Evolutionary conservation across 108 stramenopile genomes (phyloP).

Genomic region (Schizochytrium sp.): DNA sequence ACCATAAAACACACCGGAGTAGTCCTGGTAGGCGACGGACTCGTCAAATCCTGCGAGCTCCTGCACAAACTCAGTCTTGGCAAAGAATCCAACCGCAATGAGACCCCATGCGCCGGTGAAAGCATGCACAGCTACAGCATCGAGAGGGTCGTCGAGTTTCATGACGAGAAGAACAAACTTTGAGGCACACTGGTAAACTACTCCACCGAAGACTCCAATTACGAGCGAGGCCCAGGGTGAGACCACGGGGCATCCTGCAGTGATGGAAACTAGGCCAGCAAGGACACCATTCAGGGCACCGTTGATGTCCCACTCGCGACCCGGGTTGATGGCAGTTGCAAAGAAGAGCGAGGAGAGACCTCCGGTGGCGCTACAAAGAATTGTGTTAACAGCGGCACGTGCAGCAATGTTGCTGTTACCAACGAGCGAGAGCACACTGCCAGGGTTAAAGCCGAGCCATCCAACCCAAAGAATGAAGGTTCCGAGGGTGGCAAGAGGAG

Average conservation of each 20-base stretch:
- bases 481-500: conserved; percentile 76
- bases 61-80: conserved; percentile 64
- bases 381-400: conserved; percentile 41
- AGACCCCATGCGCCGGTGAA: conserved; percentile 84
- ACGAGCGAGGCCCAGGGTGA: conserved; percentile 87
- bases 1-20: conserved; percentile 66
- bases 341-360: neutral
- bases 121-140: conserved; percentile 91
- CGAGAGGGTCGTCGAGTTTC: conserved; percentile 90
- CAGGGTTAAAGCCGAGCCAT: conserved; percentile 95
- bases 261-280: conserved; percentile 90
- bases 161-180: conserved; percentile 74
- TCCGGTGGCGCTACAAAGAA: conserved; percentile 48
- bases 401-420: conserved; percentile 47
- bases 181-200: conserved; percentile 80
- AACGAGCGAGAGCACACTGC: conserved; percentile 79
- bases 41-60: conserved; percentile 49
- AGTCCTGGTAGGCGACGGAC: conserved; percentile 37
- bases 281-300: conserved; percentile 63
- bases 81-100: conserved; percentile 82
- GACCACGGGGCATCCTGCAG: conserved; percentile 86
- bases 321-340: neutral
- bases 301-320: neutral
- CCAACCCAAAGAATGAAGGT: conserved; percentile 92
- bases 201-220: conserved; percentile 84